A percentile compares a stretch with the other conserved stretches of the same genome.
Evolutionary conservation across 805 yeast genomes (phyloP).

Genomic region (Kregervanrija delftensis): DNA sequence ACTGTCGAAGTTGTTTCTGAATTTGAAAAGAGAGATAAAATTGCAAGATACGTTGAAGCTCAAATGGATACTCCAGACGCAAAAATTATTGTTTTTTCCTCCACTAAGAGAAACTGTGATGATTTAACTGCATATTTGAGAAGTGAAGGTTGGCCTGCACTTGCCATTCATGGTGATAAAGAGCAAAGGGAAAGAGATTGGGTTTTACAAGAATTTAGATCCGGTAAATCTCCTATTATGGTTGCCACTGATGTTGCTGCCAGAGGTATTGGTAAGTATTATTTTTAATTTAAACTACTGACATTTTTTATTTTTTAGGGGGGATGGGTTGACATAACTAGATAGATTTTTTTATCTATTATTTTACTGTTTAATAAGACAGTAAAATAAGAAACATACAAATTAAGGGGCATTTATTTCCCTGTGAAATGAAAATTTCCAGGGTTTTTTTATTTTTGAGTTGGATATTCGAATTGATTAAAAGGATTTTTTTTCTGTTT

Average conservation of each 20-base stretch:
- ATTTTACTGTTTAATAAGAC: no score
- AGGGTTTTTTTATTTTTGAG: no score
- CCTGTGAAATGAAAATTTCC: no score
- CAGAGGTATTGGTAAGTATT: conserved; percentile 96
- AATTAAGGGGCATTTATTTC: no score
- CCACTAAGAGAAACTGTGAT: conserved; percentile 98
- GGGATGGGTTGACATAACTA: not conserved
- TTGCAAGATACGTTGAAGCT: conserved; percentile 72
- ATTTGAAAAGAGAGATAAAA: conserved; percentile 90
- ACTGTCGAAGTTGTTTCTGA: conserved; percentile 85
- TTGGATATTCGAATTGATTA: no score
- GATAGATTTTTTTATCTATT: no score
- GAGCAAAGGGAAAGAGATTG: conserved; percentile 98
- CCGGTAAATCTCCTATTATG: conserved; percentile 93
- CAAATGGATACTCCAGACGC: conserved; percentile 68
- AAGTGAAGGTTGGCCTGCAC: conserved; percentile 97
- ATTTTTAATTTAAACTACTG: conserved; percentile 10
- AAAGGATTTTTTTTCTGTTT: no score
- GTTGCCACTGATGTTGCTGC: conserved; percentile 99
- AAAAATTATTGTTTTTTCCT: conserved; percentile 82
- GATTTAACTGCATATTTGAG: conserved; percentile 87
- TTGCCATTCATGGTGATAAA: conserved; percentile 98
- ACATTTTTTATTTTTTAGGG: conserved; percentile 3
- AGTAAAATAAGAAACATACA: no score
- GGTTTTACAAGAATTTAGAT: conserved; percentile 89